Conservation (phyloP, 345 rosid genomes). For the Cochlearia excelsa region DNA sequence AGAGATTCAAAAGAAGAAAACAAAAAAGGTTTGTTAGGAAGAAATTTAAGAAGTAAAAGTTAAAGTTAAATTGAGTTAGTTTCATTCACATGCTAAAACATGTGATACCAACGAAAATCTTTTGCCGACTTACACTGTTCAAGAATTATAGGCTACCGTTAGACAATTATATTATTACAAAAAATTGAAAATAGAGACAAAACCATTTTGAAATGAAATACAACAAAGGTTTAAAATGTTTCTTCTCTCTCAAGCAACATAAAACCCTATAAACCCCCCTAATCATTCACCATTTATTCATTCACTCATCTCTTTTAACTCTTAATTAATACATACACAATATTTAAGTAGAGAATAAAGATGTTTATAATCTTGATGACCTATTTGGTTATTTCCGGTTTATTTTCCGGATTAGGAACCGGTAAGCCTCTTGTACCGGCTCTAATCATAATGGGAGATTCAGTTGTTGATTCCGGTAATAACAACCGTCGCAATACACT, state of each 20-base stretch:
- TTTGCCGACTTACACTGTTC: too few species aligned
- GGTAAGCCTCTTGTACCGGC: conserved; percentile 35
- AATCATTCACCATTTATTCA: conserved; percentile 14
- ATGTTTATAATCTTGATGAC: conserved; percentile 12
- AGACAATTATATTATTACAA: too few species aligned
- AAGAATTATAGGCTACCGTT: too few species aligned
- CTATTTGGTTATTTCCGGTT: conserved; percentile 21
- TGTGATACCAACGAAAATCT: conserved; percentile 3
- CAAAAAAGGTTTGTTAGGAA: conserved; percentile 13
- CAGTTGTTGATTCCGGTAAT: conserved; percentile 57
- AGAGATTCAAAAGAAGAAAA: not conserved
- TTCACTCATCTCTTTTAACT: conserved; percentile 4
- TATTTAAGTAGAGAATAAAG: not conserved
- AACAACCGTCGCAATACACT: conserved; percentile 47
- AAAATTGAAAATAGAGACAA: too few species aligned
- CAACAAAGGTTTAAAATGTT: not conserved
- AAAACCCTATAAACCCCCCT: not conserved
- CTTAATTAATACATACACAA: not conserved
- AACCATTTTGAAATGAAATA: too few species aligned
- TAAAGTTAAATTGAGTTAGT: not conserved
- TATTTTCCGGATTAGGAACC: conserved; percentile 6
- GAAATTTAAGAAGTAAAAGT: not conserved
- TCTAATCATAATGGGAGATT: conserved; percentile 52
- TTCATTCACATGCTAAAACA: conserved; percentile 20
- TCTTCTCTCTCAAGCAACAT: not conserved